Evolutionary conservation across 1,139 yeast genomes (phyloP).

Genomic region (Pichia sp.): DNA sequence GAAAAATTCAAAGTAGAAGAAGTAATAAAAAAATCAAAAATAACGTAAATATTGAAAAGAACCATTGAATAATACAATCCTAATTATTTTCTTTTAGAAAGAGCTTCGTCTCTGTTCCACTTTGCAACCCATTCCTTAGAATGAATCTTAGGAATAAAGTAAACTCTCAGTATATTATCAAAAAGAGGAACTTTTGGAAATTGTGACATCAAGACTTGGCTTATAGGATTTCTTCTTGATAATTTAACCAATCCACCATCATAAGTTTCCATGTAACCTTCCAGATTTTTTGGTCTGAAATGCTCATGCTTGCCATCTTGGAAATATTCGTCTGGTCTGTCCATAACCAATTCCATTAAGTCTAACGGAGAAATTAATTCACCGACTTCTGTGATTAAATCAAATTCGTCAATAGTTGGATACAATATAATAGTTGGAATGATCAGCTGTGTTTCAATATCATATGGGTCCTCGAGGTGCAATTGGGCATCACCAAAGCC

Average conservation of each 20-base stretch:
- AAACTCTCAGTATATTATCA: slow-evolving; percentile 67
- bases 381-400: slow-evolving; percentile 66
- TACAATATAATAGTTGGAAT: slow-evolving; percentile 78
- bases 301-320: slow-evolving; percentile 53
- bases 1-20: too few relatives aligned
- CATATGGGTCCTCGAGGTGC: slow-evolving; percentile 61
- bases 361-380: slow-evolving; percentile 62
- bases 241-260: slow-evolving; percentile 81
- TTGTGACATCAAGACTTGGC: slow-evolving; percentile 55
- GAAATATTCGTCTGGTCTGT: slow-evolving; percentile 70
- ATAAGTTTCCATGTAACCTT: slow-evolving; percentile 74
- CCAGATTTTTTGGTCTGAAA: slow-evolving; percentile 54
- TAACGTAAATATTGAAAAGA: not conserved
- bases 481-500: slow-evolving; percentile 42
- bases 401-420: slow-evolving; percentile 82
- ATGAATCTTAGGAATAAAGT: slow-evolving; percentile 70
- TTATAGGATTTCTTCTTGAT: slow-evolving; percentile 68
- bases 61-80: not conserved
- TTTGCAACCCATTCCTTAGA: slow-evolving; percentile 56
- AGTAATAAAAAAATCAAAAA: too few relatives aligned
- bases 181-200: slow-evolving; percentile 69
- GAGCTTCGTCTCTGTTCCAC: slow-evolving; percentile 64
- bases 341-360: slow-evolving; percentile 46
- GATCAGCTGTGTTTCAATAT: slow-evolving; percentile 70
- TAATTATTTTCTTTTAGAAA: slow-evolving; percentile 38